These are phyloP conservation scores for Kwoniella dejecticola DNA, from an alignment of 768 basidiomycete species.

Conservation along the genomic window DNA sequence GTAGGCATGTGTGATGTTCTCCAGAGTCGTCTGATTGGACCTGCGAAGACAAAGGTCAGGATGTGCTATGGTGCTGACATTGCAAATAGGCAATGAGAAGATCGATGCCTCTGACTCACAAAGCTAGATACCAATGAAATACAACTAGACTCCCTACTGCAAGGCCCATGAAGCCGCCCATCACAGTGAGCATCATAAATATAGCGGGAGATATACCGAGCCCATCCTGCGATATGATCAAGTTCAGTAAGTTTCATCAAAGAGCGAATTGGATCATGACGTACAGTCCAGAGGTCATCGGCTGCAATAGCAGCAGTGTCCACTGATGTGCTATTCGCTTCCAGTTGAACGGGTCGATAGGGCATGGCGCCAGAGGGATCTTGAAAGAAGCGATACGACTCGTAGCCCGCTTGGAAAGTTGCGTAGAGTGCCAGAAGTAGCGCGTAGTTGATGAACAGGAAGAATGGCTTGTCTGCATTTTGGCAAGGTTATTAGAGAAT, in stretches of 20 bases:
- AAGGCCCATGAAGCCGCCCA: constrained; percentile 40
- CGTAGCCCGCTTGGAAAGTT: constrained; percentile 38
- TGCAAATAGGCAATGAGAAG: background rate
- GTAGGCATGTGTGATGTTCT: constrained; percentile 45
- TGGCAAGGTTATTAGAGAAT: constrained; percentile 3
- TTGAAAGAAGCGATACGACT: constrained; percentile 30
- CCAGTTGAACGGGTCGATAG: constrained; percentile 6
- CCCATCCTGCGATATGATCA: constrained; percentile 7
- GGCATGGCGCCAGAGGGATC: constrained; percentile 27
- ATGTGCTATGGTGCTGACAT: constrained; percentile 1
- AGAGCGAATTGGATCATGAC: background rate
- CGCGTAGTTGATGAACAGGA: constrained; percentile 50
- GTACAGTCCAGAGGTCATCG: constrained; percentile 2
- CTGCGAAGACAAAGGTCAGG: too few relatives aligned
- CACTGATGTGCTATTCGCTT: background rate
- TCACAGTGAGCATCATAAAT: constrained; percentile 39
- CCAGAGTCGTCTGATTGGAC: constrained; percentile 45
- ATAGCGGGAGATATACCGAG: constrained; percentile 40
- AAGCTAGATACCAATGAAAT: constrained; percentile 47
- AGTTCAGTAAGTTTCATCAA: background rate
- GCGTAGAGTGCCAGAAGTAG: constrained; percentile 39
- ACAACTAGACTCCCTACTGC: constrained; percentile 41
- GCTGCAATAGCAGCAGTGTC: constrained; percentile 2
- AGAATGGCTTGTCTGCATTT: constrained; percentile 48
- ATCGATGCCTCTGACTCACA: too few relatives aligned